Conservation (phyloP, 2,329 filamentous ascomycete species). For the Pyrenophora seminiperda region DNA sequence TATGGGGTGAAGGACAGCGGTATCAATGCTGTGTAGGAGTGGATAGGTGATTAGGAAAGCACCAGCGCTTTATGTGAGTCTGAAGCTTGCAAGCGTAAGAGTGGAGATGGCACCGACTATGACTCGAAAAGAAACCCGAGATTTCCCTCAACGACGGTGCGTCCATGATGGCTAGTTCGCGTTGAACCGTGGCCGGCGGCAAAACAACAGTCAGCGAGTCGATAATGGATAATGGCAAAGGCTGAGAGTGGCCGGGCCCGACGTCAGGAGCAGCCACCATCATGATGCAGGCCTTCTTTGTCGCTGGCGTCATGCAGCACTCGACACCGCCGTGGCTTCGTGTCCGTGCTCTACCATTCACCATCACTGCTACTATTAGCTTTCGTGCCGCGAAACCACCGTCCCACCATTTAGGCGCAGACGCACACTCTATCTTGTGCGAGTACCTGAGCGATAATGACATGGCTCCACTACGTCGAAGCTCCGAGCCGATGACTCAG, state of each 20-base stretch:
- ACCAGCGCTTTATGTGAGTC: conserved; percentile 31
- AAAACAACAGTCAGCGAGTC: conserved; percentile 15
- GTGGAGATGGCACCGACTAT: conserved; percentile 42
- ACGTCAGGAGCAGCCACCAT: conserved; percentile 18
- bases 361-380: not conserved
- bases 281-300: conserved; percentile 12
- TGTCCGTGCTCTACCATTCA: conserved; percentile 19
- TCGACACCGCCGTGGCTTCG: conserved; percentile 6
- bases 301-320: conserved; percentile 22
- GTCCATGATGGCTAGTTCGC: conserved; percentile 16
- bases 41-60: conserved; percentile 16
- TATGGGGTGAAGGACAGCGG: conserved; percentile 7
- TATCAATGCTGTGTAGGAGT: conserved; percentile 6
- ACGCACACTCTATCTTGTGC: not conserved
- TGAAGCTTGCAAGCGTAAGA: conserved; percentile 27
- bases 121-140: conserved; percentile 35
- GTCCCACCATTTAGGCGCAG: not conserved
- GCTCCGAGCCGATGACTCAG: conserved; percentile 2
- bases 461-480: conserved; percentile 14
- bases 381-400: not conserved
- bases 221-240: conserved; percentile 17
- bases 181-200: conserved; percentile 24
- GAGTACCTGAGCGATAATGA: conserved; percentile 12
- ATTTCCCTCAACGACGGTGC: conserved; percentile 22
- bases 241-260: conserved; percentile 7